Evolutionary conservation across 2,329 filamentous ascomycete genomes (phyloP).

Genomic region (Diaporthe capsici): DNA sequence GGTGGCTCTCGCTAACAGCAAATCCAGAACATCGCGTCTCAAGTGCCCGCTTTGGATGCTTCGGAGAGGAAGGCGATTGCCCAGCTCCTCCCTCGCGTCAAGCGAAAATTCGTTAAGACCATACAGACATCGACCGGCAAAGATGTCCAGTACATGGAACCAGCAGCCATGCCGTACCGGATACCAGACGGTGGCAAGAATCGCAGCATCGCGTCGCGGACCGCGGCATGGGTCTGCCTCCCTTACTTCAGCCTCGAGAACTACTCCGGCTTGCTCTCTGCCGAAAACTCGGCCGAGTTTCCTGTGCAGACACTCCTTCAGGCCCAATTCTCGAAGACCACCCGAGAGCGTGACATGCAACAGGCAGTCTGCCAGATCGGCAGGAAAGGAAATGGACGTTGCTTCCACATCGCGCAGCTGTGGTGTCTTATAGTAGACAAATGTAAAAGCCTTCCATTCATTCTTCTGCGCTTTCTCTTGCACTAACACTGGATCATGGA

Average conservation of each 20-base stretch:
- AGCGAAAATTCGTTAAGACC: background rate
- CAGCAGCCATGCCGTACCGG: background rate
- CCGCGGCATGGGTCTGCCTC: background rate
- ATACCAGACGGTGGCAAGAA: background rate
- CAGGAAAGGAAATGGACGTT: slow-evolving; percentile 45
- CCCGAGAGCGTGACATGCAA: slow-evolving; percentile 58
- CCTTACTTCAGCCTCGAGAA: slow-evolving; percentile 9
- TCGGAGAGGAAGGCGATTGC: background rate
- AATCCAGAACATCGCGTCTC: background rate
- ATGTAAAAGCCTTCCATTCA: background rate
- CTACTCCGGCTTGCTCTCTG: background rate
- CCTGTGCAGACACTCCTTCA: slow-evolving; percentile 61
- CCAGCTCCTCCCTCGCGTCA: slow-evolving; percentile 3
- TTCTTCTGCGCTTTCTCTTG: background rate
- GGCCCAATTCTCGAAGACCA: slow-evolving; percentile 56
- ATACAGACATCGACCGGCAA: background rate
- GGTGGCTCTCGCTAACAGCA: background rate
- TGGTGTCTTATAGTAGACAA: slow-evolving; percentile 1
- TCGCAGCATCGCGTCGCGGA: background rate
- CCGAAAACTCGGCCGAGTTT: slow-evolving; percentile 46
- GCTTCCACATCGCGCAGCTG: slow-evolving; percentile 4
- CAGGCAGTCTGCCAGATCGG: slow-evolving; percentile 59
- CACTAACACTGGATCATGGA: too few relatives aligned
- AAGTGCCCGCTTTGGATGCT: background rate
- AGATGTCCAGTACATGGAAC: slow-evolving; percentile 10